Conservation (phyloP, 345 rosid genomes). For the Rhodomyrtus tomentosa region DNA sequence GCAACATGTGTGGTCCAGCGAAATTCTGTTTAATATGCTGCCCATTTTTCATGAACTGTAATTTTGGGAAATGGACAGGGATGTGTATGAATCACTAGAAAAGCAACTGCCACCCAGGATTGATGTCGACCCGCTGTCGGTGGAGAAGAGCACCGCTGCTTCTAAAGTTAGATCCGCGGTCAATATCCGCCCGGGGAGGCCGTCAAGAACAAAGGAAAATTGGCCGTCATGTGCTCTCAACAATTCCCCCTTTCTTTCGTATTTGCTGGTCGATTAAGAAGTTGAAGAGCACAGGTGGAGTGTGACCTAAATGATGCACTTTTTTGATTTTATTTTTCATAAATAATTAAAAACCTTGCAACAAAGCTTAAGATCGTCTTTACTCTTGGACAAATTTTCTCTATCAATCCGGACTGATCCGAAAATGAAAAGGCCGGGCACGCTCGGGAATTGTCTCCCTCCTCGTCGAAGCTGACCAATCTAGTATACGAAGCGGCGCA, state of each 20-base stretch:
- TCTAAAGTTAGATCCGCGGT: neutral
- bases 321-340: neutral
- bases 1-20: neutral
- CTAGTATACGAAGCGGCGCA: neutral
- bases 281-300: neutral
- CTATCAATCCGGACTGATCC: neutral
- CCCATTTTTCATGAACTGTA: neutral
- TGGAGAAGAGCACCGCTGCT: neutral
- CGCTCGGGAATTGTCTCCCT: neutral
- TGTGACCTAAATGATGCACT: neutral
- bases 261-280: neutral
- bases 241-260: neutral
- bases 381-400: neutral
- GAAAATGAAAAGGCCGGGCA: neutral
- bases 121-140: neutral
- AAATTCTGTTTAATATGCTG: neutral
- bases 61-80: neutral
- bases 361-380: neutral
- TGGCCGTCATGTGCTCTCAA: neutral
- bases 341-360: neutral
- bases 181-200: neutral
- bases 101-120: neutral
- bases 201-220: neutral
- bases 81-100: neutral
- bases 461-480: neutral